Base-by-base conservation (phyloP, 2,329 filamentous ascomycete species). In the Beauveria bassiana region DNA sequence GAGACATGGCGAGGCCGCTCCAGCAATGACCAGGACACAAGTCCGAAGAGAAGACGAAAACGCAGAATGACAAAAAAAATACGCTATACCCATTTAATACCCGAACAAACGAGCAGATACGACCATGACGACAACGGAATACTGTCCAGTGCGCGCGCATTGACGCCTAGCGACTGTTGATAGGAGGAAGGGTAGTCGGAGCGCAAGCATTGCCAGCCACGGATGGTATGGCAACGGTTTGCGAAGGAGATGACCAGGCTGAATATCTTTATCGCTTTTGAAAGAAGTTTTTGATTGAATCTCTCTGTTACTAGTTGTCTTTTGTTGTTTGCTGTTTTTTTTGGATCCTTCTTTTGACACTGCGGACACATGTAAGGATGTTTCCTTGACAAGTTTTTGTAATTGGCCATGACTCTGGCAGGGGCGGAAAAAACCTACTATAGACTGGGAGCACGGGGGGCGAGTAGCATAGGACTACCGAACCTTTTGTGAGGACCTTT, bases 1-100 rank as follows among this genome's bases (percentile, higher is more conserved):
- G 4, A 47, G 28, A 42, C 24, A 46, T 28, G 34, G 42, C 40
- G 16, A 31, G 50, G 59, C 50, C 54, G 31, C 42, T 61, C 47
- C 50, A 61, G 59, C 59, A 61, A 61, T 61, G 59, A 54, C 50
- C 24, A 47, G 42, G 51, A 60, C 58, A 43, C 16, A 53, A 46
- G 49, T 50, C 52, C 52, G 47, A 57, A 52, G 54, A 46, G 52
- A 57, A 57, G 31, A 46, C 45, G 47, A 58, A 57, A 62, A 62
- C 46, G 47, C 53, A 58, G 47, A 47, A 51, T 61, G 49, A 53
- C 54, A 51, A 62, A 61, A 61, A 61, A 57, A 62, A 46, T 61
- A 43, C 42, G 42, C 69, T 74, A 76, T 75, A 75, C 73, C 72
- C 71, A 70, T 70, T 71, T 75, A 75, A 75, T 75, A 69, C 69